Conservation (phyloP, 768 basidiomycete species). For the Tephrocybe rancida region DNA sequence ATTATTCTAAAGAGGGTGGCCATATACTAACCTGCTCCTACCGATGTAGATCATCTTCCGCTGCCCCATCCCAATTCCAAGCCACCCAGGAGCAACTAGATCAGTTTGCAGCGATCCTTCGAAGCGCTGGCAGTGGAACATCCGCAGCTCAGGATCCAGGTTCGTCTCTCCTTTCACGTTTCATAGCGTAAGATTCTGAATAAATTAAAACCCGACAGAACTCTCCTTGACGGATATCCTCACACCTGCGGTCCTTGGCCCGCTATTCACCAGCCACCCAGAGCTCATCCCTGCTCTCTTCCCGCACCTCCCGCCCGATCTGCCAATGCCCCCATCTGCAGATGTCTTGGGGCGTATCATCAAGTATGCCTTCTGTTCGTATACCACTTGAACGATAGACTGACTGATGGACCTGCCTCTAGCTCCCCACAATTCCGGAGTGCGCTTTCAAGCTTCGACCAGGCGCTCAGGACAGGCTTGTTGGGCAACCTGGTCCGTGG, state of each 20-base stretch:
- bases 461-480: conserved; percentile 81
- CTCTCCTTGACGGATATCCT: conserved; percentile 75
- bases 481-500: conserved; percentile 74
- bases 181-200: not conserved
- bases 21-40: not conserved
- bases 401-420: not conserved
- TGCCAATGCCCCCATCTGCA: conserved; percentile 66
- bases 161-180: not conserved
- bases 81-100: conserved; percentile 70
- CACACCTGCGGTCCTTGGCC: conserved; percentile 69
- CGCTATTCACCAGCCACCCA: conserved; percentile 72
- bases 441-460: conserved; percentile 80
- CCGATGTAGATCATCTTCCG: conserved; percentile 2
- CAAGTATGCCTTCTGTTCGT: conserved; percentile 34
- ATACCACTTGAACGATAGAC: not conserved
- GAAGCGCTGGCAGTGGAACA: conserved; percentile 40
- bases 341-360: conserved; percentile 77
- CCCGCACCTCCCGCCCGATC: conserved; percentile 81
- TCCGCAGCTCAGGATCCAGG: conserved; percentile 35
- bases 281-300: conserved; percentile 70
- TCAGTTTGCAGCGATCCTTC: conserved; percentile 57
- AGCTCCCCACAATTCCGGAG: conserved; percentile 82
- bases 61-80: conserved; percentile 30
- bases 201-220: conserved; percentile 39
- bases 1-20: not conserved